Evolutionary conservation across 2,329 filamentous ascomycete genomes (phyloP), one percentile per base, ranked within the genome.

Genomic region (Pseudogymnoascus sp.): DNA sequence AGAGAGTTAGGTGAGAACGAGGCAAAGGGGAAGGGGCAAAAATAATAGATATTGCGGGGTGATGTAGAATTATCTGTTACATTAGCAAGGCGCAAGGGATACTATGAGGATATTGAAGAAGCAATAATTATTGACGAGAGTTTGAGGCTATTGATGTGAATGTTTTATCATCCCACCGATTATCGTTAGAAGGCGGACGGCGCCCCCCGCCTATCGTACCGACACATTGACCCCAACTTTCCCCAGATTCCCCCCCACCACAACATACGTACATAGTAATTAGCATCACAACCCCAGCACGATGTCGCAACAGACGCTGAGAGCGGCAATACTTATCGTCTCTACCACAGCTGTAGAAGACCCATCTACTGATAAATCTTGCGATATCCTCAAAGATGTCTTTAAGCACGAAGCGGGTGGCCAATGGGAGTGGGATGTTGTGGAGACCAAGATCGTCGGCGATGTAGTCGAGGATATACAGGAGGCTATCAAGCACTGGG

Each of bases 261-360:
- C 11, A 56, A 56, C 50, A 56, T 33, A 0, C 50, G 28, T 33
- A 8, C 50, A 33, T 33, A 35, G 50, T 12, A 14, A 22, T 35
- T 56, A 22, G 28, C 50, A 56, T 14, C 50, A 56, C 50, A 56
- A 56, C 50, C 28, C 40, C 14, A 33, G n/a, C 4, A 59, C 26
- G 43, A 81, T 80, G 78, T 72, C 75, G 22, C 72, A 72, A 40
- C 64, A 69, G 53, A 70, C 79, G 62, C 79, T 98, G 11, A 89
- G 80, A 72, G 89, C 87, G 35, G 90, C 89, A 6, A 87, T 99
- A 59, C 81, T 99, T 62, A 83, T 98, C 68, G 83, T 99, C 40
- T 98, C 95, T 1, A 96, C 96, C 60, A 99, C 95, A 5, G 95
- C 93, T 5, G 86, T 88, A 7, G 82, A 85, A 68, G 89, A 96